phyloP scores from a whole-genome alignment of 176 grass and related monocot genomes.

The Triticum dicoccoides region DNA sequence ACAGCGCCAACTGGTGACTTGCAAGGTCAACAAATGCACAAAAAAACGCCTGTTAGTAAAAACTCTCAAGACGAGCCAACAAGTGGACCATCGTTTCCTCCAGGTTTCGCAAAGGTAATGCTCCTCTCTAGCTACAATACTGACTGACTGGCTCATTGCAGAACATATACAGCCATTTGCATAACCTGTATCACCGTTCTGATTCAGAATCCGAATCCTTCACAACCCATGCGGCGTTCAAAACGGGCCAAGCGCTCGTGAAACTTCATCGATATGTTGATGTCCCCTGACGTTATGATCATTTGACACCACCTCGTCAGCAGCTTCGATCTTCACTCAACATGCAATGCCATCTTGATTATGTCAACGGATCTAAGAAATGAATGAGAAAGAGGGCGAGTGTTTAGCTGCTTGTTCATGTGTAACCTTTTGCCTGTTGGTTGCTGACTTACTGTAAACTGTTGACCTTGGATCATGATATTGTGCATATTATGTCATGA shows the following conservation, averaged over 20 bases:
- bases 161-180: not conserved
- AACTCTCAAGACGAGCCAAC: not conserved
- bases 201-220: not conserved
- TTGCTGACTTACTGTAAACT: not conserved
- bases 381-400: not conserved
- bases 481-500: not conserved
- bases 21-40: not conserved
- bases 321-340: not conserved
- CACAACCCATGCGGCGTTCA: not conserved
- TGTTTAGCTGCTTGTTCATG: not conserved
- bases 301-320: not conserved
- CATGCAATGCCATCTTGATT: not conserved
- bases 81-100: not conserved
- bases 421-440: not conserved
- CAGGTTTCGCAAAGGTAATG: slow-evolving; percentile 10
- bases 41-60: not conserved
- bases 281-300: not conserved
- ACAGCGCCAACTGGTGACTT: not conserved
- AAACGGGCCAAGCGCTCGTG: not conserved
- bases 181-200: not conserved
- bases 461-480: not conserved
- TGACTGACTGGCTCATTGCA: not conserved
- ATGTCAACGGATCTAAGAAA: not conserved
- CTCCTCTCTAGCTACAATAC: not conserved
- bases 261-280: not conserved